Conservation (phyloP, 805 yeast species). For the Clavispora fructus region DNA sequence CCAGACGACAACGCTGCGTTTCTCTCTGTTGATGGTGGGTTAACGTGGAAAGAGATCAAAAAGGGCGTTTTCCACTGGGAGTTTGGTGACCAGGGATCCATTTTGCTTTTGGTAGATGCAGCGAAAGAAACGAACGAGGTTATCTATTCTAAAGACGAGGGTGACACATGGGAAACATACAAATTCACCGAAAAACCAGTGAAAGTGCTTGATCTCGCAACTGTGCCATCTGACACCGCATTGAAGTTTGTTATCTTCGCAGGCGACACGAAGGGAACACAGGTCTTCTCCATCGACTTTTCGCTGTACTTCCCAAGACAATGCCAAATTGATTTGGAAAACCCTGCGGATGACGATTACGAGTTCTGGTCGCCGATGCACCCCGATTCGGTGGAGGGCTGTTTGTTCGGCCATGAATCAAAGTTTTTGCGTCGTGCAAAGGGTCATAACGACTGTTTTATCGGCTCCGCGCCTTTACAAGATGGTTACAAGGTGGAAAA, state of each 20-base stretch:
- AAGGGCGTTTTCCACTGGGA: slow-evolving; percentile 88
- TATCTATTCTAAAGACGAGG: slow-evolving; percentile 71
- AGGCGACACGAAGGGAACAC: slow-evolving; percentile 37
- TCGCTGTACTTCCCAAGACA: slow-evolving; percentile 31
- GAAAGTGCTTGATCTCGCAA: slow-evolving; percentile 65
- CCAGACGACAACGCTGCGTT: slow-evolving; percentile 60
- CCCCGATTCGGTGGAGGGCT: slow-evolving; percentile 30
- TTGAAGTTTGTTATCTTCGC: slow-evolving; percentile 63
- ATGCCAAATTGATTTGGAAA: slow-evolving; percentile 39
- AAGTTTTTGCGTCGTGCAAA: slow-evolving; percentile 35
- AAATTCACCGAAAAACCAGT: slow-evolving; percentile 56
- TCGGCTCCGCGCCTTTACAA: slow-evolving; percentile 54
- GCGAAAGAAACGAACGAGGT: slow-evolving; percentile 54
- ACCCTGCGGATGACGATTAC: slow-evolving; percentile 36
- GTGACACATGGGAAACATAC: slow-evolving; percentile 66
- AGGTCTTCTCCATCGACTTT: slow-evolving; percentile 38
- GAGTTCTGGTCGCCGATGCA: slow-evolving; percentile 41
- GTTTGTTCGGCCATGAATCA: slow-evolving; percentile 41
- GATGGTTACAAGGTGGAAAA: slow-evolving; percentile 52
- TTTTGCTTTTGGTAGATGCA: slow-evolving; percentile 66
- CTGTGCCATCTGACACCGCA: slow-evolving; percentile 90
- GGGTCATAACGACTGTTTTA: slow-evolving; percentile 60
- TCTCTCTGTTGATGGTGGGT: slow-evolving; percentile 85
- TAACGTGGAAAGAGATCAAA: slow-evolving; percentile 75
- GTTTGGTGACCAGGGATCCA: slow-evolving; percentile 90